These are phyloP conservation scores for Penicillium frequentans DNA, from an alignment of 2,329 filamentous ascomycete genomes.

Conservation along the genomic window DNA sequence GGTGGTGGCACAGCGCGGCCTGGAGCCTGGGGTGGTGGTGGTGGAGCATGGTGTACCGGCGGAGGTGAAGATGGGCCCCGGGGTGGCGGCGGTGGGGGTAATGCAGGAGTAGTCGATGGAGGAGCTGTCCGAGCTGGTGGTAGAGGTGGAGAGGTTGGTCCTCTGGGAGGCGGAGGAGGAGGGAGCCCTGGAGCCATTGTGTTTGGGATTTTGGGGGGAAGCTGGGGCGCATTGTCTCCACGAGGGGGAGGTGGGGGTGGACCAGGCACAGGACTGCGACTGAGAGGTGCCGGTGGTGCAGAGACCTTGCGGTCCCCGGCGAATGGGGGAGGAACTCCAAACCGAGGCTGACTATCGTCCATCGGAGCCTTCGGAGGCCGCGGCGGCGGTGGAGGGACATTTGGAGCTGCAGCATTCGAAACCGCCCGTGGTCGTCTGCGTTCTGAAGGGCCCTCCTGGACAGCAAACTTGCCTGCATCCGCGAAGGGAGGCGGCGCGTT, in stretches of 20 bases:
- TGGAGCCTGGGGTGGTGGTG: constrained; percentile 35
- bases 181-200: constrained; percentile 41
- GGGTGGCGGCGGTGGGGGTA: constrained; percentile 47
- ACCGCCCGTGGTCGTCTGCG: constrained; percentile 52
- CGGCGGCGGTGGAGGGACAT: constrained; percentile 66
- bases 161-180: constrained; percentile 60
- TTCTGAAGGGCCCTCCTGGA: constrained; percentile 49
- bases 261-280: constrained; percentile 57
- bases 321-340: constrained; percentile 80
- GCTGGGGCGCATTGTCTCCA: constrained; percentile 51
- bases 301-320: constrained; percentile 62
- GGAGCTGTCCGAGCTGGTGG: constrained; percentile 33
- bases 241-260: constrained; percentile 68
- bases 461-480: constrained; percentile 84
- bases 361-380: constrained; percentile 69
- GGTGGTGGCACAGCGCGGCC: constrained; percentile 23
- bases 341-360: constrained; percentile 62
- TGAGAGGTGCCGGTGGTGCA: constrained; percentile 72
- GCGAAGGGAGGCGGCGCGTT: constrained; percentile 82
- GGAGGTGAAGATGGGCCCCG: constrained; percentile 31
- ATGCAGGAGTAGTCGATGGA: constrained; percentile 34
- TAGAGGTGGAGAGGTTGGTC: constrained; percentile 47
- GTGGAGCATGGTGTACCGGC: constrained; percentile 27
- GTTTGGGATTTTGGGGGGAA: constrained; percentile 46
- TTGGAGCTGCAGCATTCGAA: constrained; percentile 31